A percentile compares a stretch with the other conserved stretches of the same genome.
Evolutionary conservation across 2,329 filamentous ascomycete species (phyloP).

Genomic region (Alternaria solani): DNA sequence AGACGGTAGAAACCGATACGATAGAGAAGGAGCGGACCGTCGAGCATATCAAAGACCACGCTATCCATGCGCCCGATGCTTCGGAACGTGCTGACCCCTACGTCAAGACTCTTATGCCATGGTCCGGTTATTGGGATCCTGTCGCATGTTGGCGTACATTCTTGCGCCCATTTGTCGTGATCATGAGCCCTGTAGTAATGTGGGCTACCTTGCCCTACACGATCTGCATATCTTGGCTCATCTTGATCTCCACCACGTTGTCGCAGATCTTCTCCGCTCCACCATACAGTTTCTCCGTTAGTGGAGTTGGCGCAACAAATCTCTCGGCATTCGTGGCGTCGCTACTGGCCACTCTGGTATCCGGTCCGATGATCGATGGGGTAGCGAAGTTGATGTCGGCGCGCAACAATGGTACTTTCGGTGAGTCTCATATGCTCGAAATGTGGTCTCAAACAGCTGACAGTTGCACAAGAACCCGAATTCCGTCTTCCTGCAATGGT

Average conservation of each 20-base stretch:
- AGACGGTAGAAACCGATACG: constrained; percentile 15
- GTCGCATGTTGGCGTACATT: constrained; percentile 34
- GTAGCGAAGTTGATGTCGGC: constrained; percentile 35
- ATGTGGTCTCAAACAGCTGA: background rate
- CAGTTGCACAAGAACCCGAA: constrained; percentile 26
- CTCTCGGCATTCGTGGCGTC: constrained; percentile 36
- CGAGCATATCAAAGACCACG: constrained; percentile 17
- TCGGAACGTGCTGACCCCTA: constrained; percentile 17
- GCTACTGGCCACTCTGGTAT: constrained; percentile 26
- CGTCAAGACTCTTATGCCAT: constrained; percentile 21
- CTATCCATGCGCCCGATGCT: background rate
- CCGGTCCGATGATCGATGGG: constrained; percentile 31
- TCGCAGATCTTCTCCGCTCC: constrained; percentile 39
- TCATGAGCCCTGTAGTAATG: constrained; percentile 30
- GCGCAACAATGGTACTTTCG: constrained; percentile 33
- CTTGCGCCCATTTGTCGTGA: constrained; percentile 27
- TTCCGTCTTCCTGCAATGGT: constrained; percentile 37
- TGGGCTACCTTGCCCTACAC: constrained; percentile 38
- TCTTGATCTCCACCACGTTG: constrained; percentile 35
- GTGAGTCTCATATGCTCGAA: constrained; percentile 14
- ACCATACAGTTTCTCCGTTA: constrained; percentile 36
- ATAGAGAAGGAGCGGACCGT: constrained; percentile 22
- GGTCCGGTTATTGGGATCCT: constrained; percentile 30
- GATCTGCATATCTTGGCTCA: constrained; percentile 39
- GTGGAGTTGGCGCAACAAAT: constrained; percentile 33